A percentile compares a stretch with the other conserved stretches of the same genome.
phyloP scores from a whole-genome alignment of 768 basidiomycete species.

The Rhodocollybia butyracea region DNA sequence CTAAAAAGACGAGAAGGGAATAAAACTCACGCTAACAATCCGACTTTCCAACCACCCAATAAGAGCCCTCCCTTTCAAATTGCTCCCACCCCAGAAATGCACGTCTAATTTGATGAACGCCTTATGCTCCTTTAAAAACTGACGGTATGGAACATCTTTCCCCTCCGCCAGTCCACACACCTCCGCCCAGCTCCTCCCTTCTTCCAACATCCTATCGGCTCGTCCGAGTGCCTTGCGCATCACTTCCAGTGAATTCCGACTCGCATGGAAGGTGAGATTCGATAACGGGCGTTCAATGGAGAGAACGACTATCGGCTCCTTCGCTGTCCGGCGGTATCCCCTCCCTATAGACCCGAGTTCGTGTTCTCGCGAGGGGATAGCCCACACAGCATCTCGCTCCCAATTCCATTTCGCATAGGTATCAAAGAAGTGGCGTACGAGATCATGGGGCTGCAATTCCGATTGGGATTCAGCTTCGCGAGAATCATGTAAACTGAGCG shows the following conservation, averaged over 20 bases:
- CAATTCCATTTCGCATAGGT: slow-evolving; percentile 17
- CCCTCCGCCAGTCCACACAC: slow-evolving; percentile 3
- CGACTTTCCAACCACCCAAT: slow-evolving; percentile 19
- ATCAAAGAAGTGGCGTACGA: slow-evolving; percentile 14
- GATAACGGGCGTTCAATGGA: slow-evolving; percentile 14
- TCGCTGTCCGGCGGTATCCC: not conserved
- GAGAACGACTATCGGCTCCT: slow-evolving; percentile 19
- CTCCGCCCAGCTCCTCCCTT: not conserved
- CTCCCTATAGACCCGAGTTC: not conserved
- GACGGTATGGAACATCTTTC: not conserved
- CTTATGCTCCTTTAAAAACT: slow-evolving; percentile 11
- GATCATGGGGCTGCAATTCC: slow-evolving; percentile 8
- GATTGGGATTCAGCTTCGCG: too few species aligned
- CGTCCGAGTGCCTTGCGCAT: not conserved
- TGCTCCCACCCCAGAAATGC: slow-evolving; percentile 15
- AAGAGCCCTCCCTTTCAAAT: slow-evolving; percentile 14
- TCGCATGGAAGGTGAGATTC: slow-evolving; percentile 16
- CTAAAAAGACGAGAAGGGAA: not conserved
- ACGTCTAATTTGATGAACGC: slow-evolving; percentile 18
- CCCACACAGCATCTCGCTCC: slow-evolving; percentile 11
- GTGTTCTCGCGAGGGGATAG: slow-evolving; percentile 3
- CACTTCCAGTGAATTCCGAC: slow-evolving; percentile 10
- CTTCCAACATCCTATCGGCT: slow-evolving; percentile 1
- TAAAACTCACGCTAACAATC: slow-evolving; percentile 14
- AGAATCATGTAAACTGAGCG: not conserved